Base-by-base conservation (phyloP, 768 basidiomycete genomes). In the Ramaria sp. region DNA sequence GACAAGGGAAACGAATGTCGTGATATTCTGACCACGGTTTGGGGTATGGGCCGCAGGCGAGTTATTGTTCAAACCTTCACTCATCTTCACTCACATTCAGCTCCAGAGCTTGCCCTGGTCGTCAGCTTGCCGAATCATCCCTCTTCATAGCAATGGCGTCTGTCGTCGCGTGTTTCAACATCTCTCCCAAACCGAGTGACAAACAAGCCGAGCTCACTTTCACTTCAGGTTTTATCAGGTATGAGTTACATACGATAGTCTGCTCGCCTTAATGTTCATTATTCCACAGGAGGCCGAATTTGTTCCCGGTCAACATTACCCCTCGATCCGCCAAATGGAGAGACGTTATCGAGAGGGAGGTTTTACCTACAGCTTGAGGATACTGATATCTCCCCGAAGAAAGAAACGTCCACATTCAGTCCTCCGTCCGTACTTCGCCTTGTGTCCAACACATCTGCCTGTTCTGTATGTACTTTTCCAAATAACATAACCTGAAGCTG, bases 81-180 rank as follows among this genome's bases (percentile, higher is more conserved):
- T 39, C 37, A 11, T 51, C 59, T 20, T 51, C 46, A 1, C 65
- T 63, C 38, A 63, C 63, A 1, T 62, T 64, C 22, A 60, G 64
- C 7, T 55, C 60, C 7, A 55, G 65, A 51, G 59, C 62, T 1
- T 66, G 63, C 47, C 62, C 63, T 30, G 63, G 65, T 34, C 63
- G 59, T 1, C 55, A 64, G 33, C 58, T 64, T 22, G 65, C 60
- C 0, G 61, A 63, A 27, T 34, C 58, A 1, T 20, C 51, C 0
- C 47, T 64, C 20, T 64, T 58, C 51, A 59, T 66, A 27, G 53
- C 56, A 7, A 60, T 59, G 20, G 62, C 63, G 10, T 58, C 57
- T 11, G 50, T 61, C 24, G 53, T 64, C 15, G 54, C 62, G 12
- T 53, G 59, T 20, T 59, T 65, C 55, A 34, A 51, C 24, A 61